Conservation (phyloP, 768 basidiomycete species). For the Phanerochaete sordida region DNA sequence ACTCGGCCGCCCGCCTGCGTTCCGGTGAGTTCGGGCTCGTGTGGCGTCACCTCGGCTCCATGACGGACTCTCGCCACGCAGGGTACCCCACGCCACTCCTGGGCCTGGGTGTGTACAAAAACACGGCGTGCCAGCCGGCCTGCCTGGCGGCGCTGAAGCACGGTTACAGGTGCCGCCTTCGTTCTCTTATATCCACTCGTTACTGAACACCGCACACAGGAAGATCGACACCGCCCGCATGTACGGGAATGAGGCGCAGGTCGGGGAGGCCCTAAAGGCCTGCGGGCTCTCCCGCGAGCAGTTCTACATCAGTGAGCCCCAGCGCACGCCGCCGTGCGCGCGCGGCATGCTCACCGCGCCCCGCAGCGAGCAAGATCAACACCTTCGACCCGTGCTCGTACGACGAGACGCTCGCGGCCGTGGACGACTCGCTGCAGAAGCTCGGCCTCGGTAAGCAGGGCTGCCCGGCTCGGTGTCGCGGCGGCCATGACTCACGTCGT, state of each 20-base stretch:
- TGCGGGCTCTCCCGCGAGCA: conserved; percentile 31
- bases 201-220: conserved; percentile 4
- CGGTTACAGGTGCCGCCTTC: conserved; percentile 47
- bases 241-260: conserved; percentile 34
- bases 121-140: conserved; percentile 51
- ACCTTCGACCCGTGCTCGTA: conserved; percentile 29
- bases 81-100: conserved; percentile 59
- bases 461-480: background rate
- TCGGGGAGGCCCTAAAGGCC: conserved; percentile 30
- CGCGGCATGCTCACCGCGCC: background rate
- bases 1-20: conserved; percentile 87
- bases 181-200: background rate
- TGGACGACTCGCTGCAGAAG: conserved; percentile 57
- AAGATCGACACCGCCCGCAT: conserved; percentile 38
- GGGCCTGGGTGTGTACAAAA: conserved; percentile 72
- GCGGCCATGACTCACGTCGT: background rate
- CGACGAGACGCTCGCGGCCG: conserved; percentile 54
- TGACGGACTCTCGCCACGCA: conserved; percentile 75
- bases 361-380: background rate
- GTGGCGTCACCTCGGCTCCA: conserved; percentile 91
- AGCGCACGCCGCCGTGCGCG: conserved; percentile 13
- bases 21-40: conserved; percentile 97
- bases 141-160: conserved; percentile 58
- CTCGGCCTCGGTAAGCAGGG: conserved; percentile 50
- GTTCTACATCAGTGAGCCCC: conserved; percentile 43